These are phyloP conservation scores for Perkinsela sp. DNA, from an alignment of 208 protist species.

Conservation along the genomic window DNA sequence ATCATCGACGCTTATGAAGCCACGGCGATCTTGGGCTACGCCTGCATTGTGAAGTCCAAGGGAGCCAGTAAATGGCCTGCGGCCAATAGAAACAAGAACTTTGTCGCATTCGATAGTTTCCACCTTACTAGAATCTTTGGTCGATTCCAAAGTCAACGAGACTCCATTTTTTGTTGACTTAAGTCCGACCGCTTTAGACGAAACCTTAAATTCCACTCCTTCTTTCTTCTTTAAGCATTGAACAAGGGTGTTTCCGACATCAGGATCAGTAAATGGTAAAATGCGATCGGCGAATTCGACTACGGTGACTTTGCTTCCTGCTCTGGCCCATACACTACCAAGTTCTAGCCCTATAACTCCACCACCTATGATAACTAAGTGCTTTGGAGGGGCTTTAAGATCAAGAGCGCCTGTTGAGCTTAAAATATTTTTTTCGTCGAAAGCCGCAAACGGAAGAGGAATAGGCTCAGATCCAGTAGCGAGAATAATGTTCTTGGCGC, in stretches of 20 bases:
- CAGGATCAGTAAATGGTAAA: slow-evolving; percentile 42
- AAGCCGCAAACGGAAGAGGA: slow-evolving; percentile 60
- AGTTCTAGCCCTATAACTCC: slow-evolving; percentile 96
- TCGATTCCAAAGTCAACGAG: slow-evolving; percentile 49
- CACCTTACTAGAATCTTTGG: slow-evolving; percentile 47
- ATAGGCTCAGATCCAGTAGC: slow-evolving; percentile 90
- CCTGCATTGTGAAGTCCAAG: slow-evolving; percentile 76
- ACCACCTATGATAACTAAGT: slow-evolving; percentile 90
- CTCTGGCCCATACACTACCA: slow-evolving; percentile 87
- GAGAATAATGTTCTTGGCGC: slow-evolving; percentile 88
- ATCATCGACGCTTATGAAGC: slow-evolving; percentile 72
- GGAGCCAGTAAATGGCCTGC: slow-evolving; percentile 70
- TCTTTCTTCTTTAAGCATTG: slow-evolving; percentile 50
- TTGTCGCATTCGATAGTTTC: slow-evolving; percentile 60
- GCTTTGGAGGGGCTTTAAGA: slow-evolving; percentile 77
- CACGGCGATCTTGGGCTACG: slow-evolving; percentile 54
- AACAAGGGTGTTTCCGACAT: slow-evolving; percentile 38
- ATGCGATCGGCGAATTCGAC: slow-evolving; percentile 83
- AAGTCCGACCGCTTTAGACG: slow-evolving; percentile 57
- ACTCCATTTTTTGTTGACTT: slow-evolving; percentile 30
- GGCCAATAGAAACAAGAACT: slow-evolving; percentile 83
- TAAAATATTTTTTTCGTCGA: slow-evolving; percentile 90
- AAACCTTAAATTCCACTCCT: slow-evolving; percentile 61
- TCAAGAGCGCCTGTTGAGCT: slow-evolving; percentile 87
- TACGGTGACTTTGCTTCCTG: slow-evolving; percentile 90